Base-by-base conservation (phyloP, 495 filamentous ascomycete genomes). In the Beverwykella pulmonaria region DNA sequence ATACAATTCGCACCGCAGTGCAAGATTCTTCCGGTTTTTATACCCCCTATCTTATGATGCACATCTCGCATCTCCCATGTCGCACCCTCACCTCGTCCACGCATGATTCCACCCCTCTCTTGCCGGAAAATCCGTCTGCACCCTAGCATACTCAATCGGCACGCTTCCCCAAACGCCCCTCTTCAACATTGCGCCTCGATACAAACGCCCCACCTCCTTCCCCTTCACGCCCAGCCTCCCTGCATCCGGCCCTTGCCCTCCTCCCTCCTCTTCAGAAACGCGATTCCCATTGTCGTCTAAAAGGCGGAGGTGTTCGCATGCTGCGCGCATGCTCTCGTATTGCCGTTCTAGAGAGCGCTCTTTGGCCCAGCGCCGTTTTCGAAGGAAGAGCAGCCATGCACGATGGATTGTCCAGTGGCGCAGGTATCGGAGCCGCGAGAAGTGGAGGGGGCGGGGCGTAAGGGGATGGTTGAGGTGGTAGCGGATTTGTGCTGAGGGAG, bases 401-500 rank as follows among this genome's bases (percentile, higher is more conserved):
- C 94, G 92, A 80, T 98, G 93, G 81, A 99, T 98, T 56, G 94
- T 97, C 94, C 95, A 99, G 82, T 99, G 94, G 25, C 94, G 90
- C 69, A 98, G 88, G 79, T 86, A 84, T 59, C 94, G 89, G 80
- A 89, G 90, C 67, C 93, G 91, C 26, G 86, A 90, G 83, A 96
- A 89, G 65, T 90, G 86, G 67, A 97, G 84, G 1, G 93, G 92
- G 1, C 90, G 87, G 0, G 91, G 91, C 25, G 84, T 87, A 49
- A 82, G 75, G 36, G 86, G 84, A 75, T 90, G 87, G 59, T 76
- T 65, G 63, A 89, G 85, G 77, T 85, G 83, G 78, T 89, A 89
- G 71, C 85, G 83, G 74, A 90, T 89, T 20, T 84, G 61, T 23
- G 81, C 87, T 88, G 61, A 32, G 19, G 32, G 12, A 27, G 20